Evolutionary conservation across 2,329 filamentous ascomycete species (phyloP), one percentile per base, ranked within the genome.

Genomic region (Aspergillus quadrilineatus): DNA sequence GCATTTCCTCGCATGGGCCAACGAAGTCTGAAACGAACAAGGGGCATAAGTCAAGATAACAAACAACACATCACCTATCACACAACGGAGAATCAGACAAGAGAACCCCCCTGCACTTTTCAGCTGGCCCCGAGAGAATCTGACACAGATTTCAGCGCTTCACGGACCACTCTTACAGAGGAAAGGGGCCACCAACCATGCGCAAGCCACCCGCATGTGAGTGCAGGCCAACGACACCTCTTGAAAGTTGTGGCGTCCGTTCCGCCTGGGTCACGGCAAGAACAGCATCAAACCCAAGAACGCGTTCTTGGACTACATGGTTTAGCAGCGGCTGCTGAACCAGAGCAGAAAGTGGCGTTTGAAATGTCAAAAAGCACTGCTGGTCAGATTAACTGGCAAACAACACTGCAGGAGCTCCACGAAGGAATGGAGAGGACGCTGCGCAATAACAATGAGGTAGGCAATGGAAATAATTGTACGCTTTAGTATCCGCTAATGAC

Each of bases 361-460:
- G 17, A 28, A n/a, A 5, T 22, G 30, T 22, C 50, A 37, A 26
- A 50, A 41, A 41, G n/a, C 12, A 14, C 28, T 34, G 22, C 45
- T 22, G 9, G 39, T 15, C 45, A 47, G 28, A 34, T 29, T 39
- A 47, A 53, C n/a, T 37, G 44, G 50, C 54, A 46, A 39, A 50
- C 46, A 55, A 28, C 45, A 14, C 36, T 63, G 28, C 59, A 58
- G 12, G 49, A 52, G 50, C 32, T 60, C 9, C 57, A 56, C n/a
- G 44, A 48, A 22, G 60, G 53, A 43, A 60, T 65, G 8, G 62
- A 67, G 41, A 57, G 63, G 42, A 63, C 70, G 26, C 58, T 73
- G 15, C 39, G 64, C 17, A 60, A 65, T 47, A 70, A 67, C 3
- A 69, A 65, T 41, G 57, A 67, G 53, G 73, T 73, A 61, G 61